Evolutionary conservation across 1,284 basidiomycete genomes (phyloP), one percentile per base, ranked within the genome.

Genomic region (Singerocomus rubriflavus): DNA sequence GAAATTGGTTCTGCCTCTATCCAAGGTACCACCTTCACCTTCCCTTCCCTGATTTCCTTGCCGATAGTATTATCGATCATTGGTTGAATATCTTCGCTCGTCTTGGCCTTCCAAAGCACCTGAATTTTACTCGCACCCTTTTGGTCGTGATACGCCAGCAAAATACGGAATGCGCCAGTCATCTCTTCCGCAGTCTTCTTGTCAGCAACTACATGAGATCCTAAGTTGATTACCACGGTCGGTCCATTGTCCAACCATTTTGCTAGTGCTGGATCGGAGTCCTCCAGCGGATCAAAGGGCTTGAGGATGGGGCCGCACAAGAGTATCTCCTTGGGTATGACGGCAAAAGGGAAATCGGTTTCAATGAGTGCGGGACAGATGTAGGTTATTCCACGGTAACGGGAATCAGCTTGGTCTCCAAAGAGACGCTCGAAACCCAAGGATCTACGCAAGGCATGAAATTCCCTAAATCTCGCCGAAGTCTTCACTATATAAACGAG

Each of bases 221-320:
- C 53, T 6, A 52, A n/a, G 30, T 55, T 54, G 16, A 54, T 17
- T 42, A 45, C 27, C 11, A 55, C 53, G 16, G 49, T 56, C 5
- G 49, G 54, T 17, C 55, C 55, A 2, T 57, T 54, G 33, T 55
- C 41, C 17, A 55, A 26, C 55, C 55, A 55, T 29, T 57, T 44
- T 36, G 9, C 34, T 44, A 55, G 8, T 4, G 9, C 44, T 3
- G 55, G 37, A 21, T 55, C 51, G 16, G 36, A 47, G 41, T 57
- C 37, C 31, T 42, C 35, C 6, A 57, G 29, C 4, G 44, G 33
- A 10, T 49, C 51, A 34, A 54, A 56, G 29, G 53, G 54, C 16
- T 45, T 31, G 17, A 56, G 8, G 21, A 56, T 56, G 11, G 53
- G 53, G 1, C 53, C 53, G 1, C 53, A 52, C 3, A 38, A 43